Base-by-base conservation (phyloP, 2,329 filamentous ascomycete genomes). In the Dactylonectria estremocensis region DNA sequence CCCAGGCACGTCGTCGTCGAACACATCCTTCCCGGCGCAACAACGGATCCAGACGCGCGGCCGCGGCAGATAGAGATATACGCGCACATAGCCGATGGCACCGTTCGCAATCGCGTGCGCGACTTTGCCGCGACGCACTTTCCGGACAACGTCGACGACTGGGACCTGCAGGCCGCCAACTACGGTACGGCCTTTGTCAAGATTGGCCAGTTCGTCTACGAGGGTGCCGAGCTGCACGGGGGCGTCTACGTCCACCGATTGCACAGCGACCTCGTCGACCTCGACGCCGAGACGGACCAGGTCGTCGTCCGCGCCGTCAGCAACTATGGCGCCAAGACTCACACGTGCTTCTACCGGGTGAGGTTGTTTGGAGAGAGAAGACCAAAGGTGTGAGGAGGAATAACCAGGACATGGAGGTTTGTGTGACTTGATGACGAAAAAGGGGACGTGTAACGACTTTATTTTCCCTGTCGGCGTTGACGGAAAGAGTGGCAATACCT, bases 1-100 rank as follows among this genome's bases (percentile, higher is more conserved):
- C 92, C 93, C 0, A 88, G 91, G 72, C 87, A 94, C 72, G 77
- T 95, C 2, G 89, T 93, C 1, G 79, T 95, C 49, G 93, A 95
- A 76, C 92, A 95, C 78, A 90, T 94, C 63, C 83, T 89, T 2
- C 85, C 86, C 7, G 83, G 84, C 1, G 89, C 90, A 2, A 91
- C 90, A 0, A 83, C 90, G 8, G 86, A 91, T 53, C 88, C 91
- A 0, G 85, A 83, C 14, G 83, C 90, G 2, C 90, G 90, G 35
- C 93, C 93, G 0, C 86, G 83, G 58, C 84, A 91, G 2, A 88
- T 95, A 64, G 93, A 95, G 77, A 78, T 95, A 9, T 93, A 92
- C 86, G 90, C 87, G 5, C 83, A 85, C 45, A 86, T 91, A 66
- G 82, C 85, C 18, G 85, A 90, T 52, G 55, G 80, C 24, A 76